phyloP scores from a whole-genome alignment of 2,329 filamentous ascomycete species.

The Fusarium anguioides region DNA sequence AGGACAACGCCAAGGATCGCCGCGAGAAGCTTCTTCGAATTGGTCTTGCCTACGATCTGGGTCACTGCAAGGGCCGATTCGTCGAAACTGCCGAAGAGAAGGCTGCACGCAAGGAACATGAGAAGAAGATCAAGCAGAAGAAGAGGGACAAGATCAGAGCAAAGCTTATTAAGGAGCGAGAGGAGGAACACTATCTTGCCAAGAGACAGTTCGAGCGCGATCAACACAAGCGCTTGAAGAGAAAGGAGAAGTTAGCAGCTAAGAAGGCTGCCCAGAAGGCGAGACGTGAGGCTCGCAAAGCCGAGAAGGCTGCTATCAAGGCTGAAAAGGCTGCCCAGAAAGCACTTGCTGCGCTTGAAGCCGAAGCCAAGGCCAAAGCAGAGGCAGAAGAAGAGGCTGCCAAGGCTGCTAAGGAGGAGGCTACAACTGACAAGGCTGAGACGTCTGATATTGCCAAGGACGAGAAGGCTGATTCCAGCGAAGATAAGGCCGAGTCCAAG shows the following conservation, averaged over 20 bases:
- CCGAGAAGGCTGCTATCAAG: slow-evolving; percentile 34
- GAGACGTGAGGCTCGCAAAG: slow-evolving; percentile 18
- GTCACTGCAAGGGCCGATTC: slow-evolving; percentile 71
- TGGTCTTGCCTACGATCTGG: slow-evolving; percentile 77
- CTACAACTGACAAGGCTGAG: slow-evolving; percentile 26
- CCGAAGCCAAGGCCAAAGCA: slow-evolving; percentile 33
- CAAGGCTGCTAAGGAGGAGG: slow-evolving; percentile 23
- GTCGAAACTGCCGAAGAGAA: slow-evolving; percentile 62
- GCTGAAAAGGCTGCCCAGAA: slow-evolving; percentile 28
- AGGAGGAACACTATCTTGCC: slow-evolving; percentile 51
- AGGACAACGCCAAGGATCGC: slow-evolving; percentile 68
- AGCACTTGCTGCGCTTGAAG: slow-evolving; percentile 24
- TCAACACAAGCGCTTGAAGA: slow-evolving; percentile 57
- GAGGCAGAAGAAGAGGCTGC: slow-evolving; percentile 44
- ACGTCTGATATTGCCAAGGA: neutral
- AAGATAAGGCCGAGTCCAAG: slow-evolving; percentile 16
- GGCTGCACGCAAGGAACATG: slow-evolving; percentile 57
- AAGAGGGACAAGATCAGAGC: slow-evolving; percentile 50
- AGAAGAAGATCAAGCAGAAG: slow-evolving; percentile 56
- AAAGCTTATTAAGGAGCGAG: slow-evolving; percentile 57
- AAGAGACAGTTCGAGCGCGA: slow-evolving; percentile 52
- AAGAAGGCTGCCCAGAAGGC: slow-evolving; percentile 68
- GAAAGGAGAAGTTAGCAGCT: slow-evolving; percentile 85
- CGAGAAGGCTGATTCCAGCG: neutral
- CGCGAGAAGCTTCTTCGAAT: slow-evolving; percentile 79